Evolutionary conservation across 345 rosid genomes (phyloP).

Genomic region (Boechera stricta): DNA sequence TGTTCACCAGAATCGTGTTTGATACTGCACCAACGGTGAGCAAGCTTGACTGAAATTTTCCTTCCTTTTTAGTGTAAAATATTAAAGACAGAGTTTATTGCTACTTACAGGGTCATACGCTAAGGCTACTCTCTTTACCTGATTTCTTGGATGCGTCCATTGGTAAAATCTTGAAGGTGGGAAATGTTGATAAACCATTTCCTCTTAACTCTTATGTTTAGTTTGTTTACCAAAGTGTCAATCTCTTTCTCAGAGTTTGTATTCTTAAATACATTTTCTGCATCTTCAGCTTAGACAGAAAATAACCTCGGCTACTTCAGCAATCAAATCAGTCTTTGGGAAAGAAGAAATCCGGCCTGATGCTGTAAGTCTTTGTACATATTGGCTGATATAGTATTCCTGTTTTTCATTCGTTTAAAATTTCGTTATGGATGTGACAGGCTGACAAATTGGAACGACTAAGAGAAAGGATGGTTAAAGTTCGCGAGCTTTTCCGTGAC

Average conservation of each 20-base stretch:
- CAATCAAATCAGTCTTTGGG: constrained; percentile 94
- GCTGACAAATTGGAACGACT: constrained; percentile 82
- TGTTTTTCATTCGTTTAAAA: constrained; percentile 20
- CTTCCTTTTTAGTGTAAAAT: not conserved
- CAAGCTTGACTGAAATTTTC: constrained; percentile 13
- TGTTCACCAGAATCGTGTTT: constrained; percentile 93
- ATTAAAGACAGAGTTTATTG: constrained; percentile 19
- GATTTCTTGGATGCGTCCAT: constrained; percentile 97
- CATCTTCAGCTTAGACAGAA: constrained; percentile 83
- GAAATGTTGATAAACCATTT: constrained; percentile 3
- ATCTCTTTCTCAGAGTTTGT: constrained; percentile 22
- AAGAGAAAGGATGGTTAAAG: constrained; percentile 97
- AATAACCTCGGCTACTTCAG: constrained; percentile 89
- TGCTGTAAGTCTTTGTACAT: constrained; percentile 63
- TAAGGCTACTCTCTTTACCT: constrained; percentile 89
- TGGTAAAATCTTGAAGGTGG: constrained; percentile 94
- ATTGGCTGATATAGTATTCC: constrained; percentile 16
- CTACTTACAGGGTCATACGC: constrained; percentile 79
- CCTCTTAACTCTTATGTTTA: not conserved
- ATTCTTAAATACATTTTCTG: constrained; percentile 24
- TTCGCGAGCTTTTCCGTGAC: constrained; percentile 92
- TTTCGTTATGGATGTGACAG: constrained; percentile 48
- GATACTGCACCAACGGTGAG: constrained; percentile 99
- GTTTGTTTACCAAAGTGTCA: constrained; percentile 14
- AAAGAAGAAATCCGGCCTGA: constrained; percentile 64